phyloP scores from a whole-genome alignment of 2,329 filamentous ascomycete genomes.

The Neonectria neomacrospora region DNA sequence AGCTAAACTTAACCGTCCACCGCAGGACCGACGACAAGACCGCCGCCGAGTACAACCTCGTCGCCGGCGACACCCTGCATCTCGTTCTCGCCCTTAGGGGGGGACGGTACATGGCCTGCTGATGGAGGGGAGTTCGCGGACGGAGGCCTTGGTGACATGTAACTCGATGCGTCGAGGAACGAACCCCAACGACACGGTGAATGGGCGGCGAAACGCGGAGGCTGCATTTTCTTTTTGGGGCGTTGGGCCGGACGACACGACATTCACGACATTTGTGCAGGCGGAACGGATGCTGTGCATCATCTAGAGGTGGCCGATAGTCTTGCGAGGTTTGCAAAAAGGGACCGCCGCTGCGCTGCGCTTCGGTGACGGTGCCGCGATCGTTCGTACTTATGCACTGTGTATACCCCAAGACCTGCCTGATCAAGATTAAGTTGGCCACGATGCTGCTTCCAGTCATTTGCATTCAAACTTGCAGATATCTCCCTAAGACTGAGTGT shows the following conservation, averaged over 20 bases:
- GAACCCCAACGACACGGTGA: conserved; percentile 4
- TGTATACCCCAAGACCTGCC: conserved; percentile 15
- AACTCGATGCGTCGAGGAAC: background rate
- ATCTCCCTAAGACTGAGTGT: conserved; percentile 19
- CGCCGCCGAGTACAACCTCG: conserved; percentile 87
- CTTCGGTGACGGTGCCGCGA: background rate
- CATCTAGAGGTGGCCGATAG: conserved; percentile 12
- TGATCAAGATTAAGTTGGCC: conserved; percentile 7
- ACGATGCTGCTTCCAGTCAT: conserved; percentile 21
- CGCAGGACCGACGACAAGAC: conserved; percentile 93
- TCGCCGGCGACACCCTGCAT: conserved; percentile 93
- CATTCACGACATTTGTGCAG: conserved; percentile 15
- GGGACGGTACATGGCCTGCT: conserved; percentile 57
- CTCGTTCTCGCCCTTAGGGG: conserved; percentile 94
- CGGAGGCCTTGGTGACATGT: background rate
- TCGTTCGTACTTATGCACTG: background rate
- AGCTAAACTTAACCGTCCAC: conserved; percentile 16
- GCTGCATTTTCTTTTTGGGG: conserved; percentile 28
- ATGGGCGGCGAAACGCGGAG: conserved; percentile 12
- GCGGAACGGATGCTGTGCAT: conserved; percentile 22
- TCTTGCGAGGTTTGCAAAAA: background rate
- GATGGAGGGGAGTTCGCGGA: conserved; percentile 1
- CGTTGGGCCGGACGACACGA: conserved; percentile 18
- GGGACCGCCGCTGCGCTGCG: background rate
- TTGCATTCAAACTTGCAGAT: conserved; percentile 21